Evolutionary conservation across 1,139 yeast species (phyloP), one percentile per base, ranked within the genome.

Genomic region (Meyerozyma carpophila): DNA sequence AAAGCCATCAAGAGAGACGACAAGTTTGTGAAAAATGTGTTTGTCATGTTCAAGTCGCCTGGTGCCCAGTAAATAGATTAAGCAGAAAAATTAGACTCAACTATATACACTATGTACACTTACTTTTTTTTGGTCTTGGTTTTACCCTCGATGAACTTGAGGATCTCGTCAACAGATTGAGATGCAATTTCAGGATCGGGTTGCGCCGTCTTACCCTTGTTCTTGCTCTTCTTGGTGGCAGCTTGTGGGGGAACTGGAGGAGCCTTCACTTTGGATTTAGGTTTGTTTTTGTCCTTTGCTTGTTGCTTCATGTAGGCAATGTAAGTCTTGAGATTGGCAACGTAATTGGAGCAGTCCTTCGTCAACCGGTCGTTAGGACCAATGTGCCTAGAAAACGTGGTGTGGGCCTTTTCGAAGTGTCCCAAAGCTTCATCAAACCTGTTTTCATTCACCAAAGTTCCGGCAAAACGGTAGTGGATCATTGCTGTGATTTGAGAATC

Each of bases 351-450:
- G 40, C 84, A 73, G 57, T 88, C 93, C 50, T 68, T 71, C 32
- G 91, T 77, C 56, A 79, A 75, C 39, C 70, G 66, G 54, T 83
- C 83, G 41, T 78, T 80, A 3, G 82, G 79, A 5, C 94, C 94
- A 40, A 79, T 67, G 25, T 76, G 66, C 47, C 70, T 70, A 51
- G 70, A 69, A 68, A 84, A 81, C 26, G 80, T 71, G 24, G 69
- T 73, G 52, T 75, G 73, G 37, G 89, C 76, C 41, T 59, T 64
- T 28, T 71, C 64, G 59, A 81, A 79, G 48, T 75, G 73, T 32
- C 71, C 77, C 40, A 74, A 61, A 0, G 95, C 80, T 20, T 73
- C 80, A 44, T 72, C 70, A 52, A 77, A 72, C 45, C 81, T 79
- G 41, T 77, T 75, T 21, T 66, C 57, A 44, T 77, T 67, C 39